Base-by-base conservation (phyloP, 2,329 filamentous ascomycete genomes). In the Aspergillus fijiensis region DNA sequence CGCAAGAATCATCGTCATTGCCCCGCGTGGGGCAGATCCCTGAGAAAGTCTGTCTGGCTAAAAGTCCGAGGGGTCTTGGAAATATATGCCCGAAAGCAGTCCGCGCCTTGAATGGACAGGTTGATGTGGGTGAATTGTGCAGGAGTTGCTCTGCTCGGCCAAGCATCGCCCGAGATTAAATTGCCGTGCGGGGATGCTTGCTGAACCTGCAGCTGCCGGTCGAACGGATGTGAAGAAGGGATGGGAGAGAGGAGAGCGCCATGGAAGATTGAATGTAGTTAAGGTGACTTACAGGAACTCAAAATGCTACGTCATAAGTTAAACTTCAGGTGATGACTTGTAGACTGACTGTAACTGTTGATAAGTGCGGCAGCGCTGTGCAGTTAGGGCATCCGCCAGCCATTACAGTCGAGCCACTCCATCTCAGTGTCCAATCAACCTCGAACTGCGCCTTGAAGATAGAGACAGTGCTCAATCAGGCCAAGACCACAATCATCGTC, bases 1-100 rank as follows among this genome's bases (percentile, higher is more conserved):
- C 16, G 39, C 39, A 2, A 42, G 14, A 35, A 12, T 35, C 33
- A 16, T 19, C 39, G 39, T 5, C 39, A 45, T 45, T 45, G n/a
- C 39, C 39, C 39, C 39, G 39, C 39, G 39, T 45, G 39, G 39
- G 39, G 39, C 39, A 35, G 27, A 19, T 45, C 39, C 39, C 39
- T 45, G 39, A 45, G 19, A 6, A 45, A n/a, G n/a, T 19, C 9
- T 45, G 39, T 4, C 33, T 35, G 5, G n/a, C 39, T 19, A 19
- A n/a, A n/a, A 6, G 16, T 19, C n/a, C 39, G 39, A 45, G 6
- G 6, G 14, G 12, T 16, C 39, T 45, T n/a, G 39, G 7, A 19
- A 45, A 45, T 45, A 45, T 45, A 45, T 45, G 14, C 9, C 39
- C 39, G 39, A 45, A 19, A 9, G 39, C 39, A 16, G 39, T 16